Conservation (phyloP, 2,329 filamentous ascomycete genomes). For the Fusarium sambucinum region DNA sequence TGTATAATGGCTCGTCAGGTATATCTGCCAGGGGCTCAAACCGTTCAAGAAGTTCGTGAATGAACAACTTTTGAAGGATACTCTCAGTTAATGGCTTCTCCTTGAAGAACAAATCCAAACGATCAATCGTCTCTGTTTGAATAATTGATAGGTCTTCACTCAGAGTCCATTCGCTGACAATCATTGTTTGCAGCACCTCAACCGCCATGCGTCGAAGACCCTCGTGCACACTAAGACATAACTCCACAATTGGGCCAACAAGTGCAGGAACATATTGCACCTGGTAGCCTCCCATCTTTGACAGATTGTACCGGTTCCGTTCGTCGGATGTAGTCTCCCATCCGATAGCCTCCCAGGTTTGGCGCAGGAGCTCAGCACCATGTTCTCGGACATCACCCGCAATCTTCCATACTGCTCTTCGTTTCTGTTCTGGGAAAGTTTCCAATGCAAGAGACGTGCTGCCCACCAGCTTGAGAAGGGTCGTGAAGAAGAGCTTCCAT, state of each 20-base stretch:
- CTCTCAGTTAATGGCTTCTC: constrained; percentile 88
- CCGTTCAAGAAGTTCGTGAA: constrained; percentile 83
- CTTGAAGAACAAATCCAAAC: constrained; percentile 90
- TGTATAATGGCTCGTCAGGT: constrained; percentile 78
- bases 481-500: constrained; percentile 94
- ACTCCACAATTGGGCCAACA: constrained; percentile 89
- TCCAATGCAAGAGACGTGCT: constrained; percentile 91
- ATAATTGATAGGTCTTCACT: constrained; percentile 92
- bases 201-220: constrained; percentile 90
- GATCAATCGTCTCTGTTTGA: constrained; percentile 97
- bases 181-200: constrained; percentile 96
- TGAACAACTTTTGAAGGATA: constrained; percentile 91
- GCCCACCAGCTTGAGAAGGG: constrained; percentile 87
- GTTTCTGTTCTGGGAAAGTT: constrained; percentile 96
- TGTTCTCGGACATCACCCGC: constrained; percentile 94
- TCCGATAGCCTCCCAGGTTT: constrained; percentile 94
- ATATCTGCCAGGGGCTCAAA: constrained; percentile 78
- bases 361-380: constrained; percentile 85
- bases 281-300: constrained; percentile 94
- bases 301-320: constrained; percentile 78
- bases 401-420: constrained; percentile 97
- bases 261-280: constrained; percentile 97
- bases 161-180: constrained; percentile 96
- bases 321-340: constrained; percentile 93
- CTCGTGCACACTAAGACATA: constrained; percentile 95